Percentiles rank a stretch among this genome's conserved stretches.
Conservation (phyloP, 2,329 filamentous ascomycete species). For the Aspergillus neoniger region DNA sequence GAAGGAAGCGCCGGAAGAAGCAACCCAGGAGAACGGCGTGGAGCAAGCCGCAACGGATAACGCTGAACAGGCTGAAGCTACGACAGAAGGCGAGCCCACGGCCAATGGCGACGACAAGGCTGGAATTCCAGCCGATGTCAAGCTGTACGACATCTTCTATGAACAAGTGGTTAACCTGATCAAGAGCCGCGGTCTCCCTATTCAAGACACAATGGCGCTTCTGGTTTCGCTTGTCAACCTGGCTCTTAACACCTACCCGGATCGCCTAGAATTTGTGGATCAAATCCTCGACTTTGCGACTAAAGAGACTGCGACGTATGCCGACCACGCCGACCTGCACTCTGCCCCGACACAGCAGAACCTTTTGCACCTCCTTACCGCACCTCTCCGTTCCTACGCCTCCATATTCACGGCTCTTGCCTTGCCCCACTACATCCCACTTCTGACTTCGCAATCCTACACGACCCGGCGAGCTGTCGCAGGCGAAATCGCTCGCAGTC, state of each 20-base stretch:
- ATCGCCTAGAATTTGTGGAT: conserved; percentile 89
- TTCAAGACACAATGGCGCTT: conserved; percentile 91
- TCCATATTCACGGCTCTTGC: conserved; percentile 96
- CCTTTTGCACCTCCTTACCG: conserved; percentile 84
- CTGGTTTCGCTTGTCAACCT: conserved; percentile 93
- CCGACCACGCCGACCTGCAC: conserved; percentile 94
- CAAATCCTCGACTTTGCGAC: conserved; percentile 89
- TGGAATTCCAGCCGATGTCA: conserved; percentile 63
- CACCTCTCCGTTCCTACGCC: conserved; percentile 83
- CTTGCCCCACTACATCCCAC: conserved; percentile 85
- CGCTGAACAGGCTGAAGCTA: conserved; percentile 28
- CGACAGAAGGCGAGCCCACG: conserved; percentile 32
- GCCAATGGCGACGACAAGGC: conserved; percentile 44
- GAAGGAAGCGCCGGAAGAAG: conserved; percentile 37
- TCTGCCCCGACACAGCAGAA: conserved; percentile 84
- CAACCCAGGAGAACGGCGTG: conserved; percentile 40
- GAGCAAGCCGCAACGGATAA: conserved; percentile 36
- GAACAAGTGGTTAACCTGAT: conserved; percentile 93
- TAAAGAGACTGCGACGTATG: conserved; percentile 81
- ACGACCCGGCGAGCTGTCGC: conserved; percentile 88
- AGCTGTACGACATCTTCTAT: conserved; percentile 96
- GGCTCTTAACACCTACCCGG: conserved; percentile 92
- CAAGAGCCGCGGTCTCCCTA: conserved; percentile 83
- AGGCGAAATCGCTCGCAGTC: conserved; percentile 77
- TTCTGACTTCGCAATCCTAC: conserved; percentile 90